Evolutionary conservation across 495 filamentous ascomycete genomes (phyloP).

Genomic region (Penicillium taxi): DNA sequence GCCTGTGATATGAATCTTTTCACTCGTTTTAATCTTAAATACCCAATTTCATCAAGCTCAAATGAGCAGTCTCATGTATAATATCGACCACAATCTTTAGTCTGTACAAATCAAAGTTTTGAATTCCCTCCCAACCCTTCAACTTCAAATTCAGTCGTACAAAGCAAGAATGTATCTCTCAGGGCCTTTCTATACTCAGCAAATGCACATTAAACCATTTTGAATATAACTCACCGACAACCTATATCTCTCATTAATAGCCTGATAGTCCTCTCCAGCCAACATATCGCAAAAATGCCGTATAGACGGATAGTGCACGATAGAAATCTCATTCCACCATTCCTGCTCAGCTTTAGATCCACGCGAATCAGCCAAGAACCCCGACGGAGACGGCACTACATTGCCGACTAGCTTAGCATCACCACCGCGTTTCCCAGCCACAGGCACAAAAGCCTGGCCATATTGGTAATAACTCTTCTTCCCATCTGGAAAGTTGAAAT

Average conservation of each 20-base stretch:
- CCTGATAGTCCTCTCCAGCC: constrained; percentile 55
- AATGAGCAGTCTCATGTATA: background rate
- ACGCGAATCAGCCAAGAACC: constrained; percentile 18
- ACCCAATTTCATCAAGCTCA: constrained; percentile 13
- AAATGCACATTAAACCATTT: too few relatives aligned
- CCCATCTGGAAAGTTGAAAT: constrained; percentile 44
- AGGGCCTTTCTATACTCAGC: constrained; percentile 28
- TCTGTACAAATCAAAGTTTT: constrained; percentile 17
- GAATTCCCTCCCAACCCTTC: constrained; percentile 16
- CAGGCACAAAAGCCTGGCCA: constrained; percentile 48
- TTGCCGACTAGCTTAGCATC: constrained; percentile 56
- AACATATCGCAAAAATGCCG: constrained; percentile 58
- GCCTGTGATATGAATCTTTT: too few relatives aligned
- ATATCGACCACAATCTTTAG: background rate
- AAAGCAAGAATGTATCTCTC: constrained; percentile 57
- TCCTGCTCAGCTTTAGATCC: constrained; percentile 19
- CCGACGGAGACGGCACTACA: constrained; percentile 32
- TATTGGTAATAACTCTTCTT: constrained; percentile 51
- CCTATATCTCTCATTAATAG: constrained; percentile 48
- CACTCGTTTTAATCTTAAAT: constrained; percentile 8
- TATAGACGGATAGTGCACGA: constrained; percentile 60
- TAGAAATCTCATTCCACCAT: constrained; percentile 52
- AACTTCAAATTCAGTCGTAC: constrained; percentile 49
- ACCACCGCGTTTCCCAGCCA: constrained; percentile 48
- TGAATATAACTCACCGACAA: constrained; percentile 31